phyloP scores from a whole-genome alignment of 164 flowering plant genomes.

The Amborella trichopoda region DNA sequence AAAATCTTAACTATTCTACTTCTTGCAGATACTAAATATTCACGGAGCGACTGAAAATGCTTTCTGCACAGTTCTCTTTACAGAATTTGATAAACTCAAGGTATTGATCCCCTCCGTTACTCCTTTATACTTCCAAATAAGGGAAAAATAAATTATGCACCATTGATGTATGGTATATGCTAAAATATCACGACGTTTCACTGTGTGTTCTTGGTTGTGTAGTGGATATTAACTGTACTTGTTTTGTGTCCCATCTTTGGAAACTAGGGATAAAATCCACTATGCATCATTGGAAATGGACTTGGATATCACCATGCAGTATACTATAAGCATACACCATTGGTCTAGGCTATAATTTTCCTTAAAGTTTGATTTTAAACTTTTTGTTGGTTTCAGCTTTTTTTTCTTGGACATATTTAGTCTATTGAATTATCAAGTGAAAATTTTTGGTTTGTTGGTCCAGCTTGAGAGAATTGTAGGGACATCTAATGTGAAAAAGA shows the following conservation, averaged over 20 bases:
- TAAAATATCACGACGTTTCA: background rate
- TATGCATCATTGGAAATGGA: background rate
- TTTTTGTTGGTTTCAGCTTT: background rate
- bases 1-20: background rate
- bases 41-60: constrained; percentile 54
- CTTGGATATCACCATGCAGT: background rate
- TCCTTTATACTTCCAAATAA: background rate
- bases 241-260: background rate
- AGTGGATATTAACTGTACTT: background rate
- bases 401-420: background rate
- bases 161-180: too few relatives aligned
- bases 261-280: background rate
- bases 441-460: too few relatives aligned
- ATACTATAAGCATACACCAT: background rate
- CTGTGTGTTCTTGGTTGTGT: background rate
- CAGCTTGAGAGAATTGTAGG: constrained; percentile 91
- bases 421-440: background rate
- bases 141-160: too few relatives aligned
- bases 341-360: background rate
- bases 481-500: constrained; percentile 38
- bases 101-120: background rate
- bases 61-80: constrained; percentile 69
- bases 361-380: background rate
- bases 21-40: constrained; percentile 74
- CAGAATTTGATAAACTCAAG: constrained; percentile 59